These are phyloP conservation scores for Vitis hybrid DNA, from an alignment of 177 flowering plant genomes.

Conservation along the genomic window DNA sequence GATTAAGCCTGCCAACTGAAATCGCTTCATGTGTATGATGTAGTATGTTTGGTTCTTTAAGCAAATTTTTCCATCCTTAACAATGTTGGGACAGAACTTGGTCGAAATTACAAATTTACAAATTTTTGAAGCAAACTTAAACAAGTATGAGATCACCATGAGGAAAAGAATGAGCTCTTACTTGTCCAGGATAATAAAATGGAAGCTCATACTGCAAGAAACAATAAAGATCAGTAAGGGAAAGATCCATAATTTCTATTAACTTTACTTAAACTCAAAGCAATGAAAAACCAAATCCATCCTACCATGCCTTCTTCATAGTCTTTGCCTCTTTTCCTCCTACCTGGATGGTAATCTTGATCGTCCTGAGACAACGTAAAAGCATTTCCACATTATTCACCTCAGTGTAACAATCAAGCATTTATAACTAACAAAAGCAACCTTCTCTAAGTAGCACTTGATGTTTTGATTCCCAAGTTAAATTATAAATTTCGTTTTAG, in stretches of 20 bases:
- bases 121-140: not conserved
- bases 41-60: no score
- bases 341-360: slow-evolving; percentile 90
- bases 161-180: slow-evolving; percentile 25
- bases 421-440: not conserved
- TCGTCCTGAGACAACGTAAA: slow-evolving; percentile 47
- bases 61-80: not conserved
- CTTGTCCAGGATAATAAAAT: slow-evolving; percentile 94
- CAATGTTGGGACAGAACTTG: not conserved
- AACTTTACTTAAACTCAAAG: slow-evolving; percentile 3
- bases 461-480: no score
- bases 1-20: no score
- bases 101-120: not conserved
- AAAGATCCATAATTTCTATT: not conserved
- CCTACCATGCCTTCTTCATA: slow-evolving; percentile 89
- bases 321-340: slow-evolving; percentile 93
- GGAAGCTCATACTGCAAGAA: slow-evolving; percentile 95
- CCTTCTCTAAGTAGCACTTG: not conserved
- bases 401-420: not conserved
- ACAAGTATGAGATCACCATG: not conserved
- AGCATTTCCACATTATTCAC: slow-evolving; percentile 2
- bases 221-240: not conserved
- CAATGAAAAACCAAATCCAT: slow-evolving; percentile 3
- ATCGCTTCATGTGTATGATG: no score
- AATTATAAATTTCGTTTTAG: no score